These are phyloP conservation scores for Rhynchosporium graminicola DNA, from an alignment of 2,329 filamentous ascomycete species.

Conservation along the genomic window DNA sequence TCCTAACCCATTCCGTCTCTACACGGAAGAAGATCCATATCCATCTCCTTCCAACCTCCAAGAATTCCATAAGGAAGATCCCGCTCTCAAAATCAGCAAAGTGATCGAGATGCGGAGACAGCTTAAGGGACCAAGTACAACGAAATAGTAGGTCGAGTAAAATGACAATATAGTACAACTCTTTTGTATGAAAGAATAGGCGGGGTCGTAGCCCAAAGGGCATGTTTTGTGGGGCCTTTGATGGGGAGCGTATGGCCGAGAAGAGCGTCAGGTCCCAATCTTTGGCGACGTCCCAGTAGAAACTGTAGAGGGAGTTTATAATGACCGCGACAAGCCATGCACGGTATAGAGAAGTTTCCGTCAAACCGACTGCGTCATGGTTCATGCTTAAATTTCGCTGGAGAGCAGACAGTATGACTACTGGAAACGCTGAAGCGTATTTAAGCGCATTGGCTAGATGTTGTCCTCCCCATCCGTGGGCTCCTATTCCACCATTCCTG, in stretches of 20 bases:
- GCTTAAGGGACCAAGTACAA: slow-evolving; percentile 89
- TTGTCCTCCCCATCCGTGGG: slow-evolving; percentile 74
- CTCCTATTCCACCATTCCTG: slow-evolving; percentile 45
- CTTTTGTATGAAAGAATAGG: slow-evolving; percentile 69
- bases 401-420: slow-evolving; percentile 77
- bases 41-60: slow-evolving; percentile 89
- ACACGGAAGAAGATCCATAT: slow-evolving; percentile 96
- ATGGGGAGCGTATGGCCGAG: slow-evolving; percentile 65
- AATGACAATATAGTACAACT: slow-evolving; percentile 82
- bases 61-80: slow-evolving; percentile 81
- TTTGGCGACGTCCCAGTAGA: slow-evolving; percentile 96
- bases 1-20: slow-evolving; percentile 86
- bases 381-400: slow-evolving; percentile 60
- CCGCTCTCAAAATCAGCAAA: slow-evolving; percentile 85
- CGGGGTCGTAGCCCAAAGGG: slow-evolving; percentile 67
- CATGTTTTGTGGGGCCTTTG: not conserved
- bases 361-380: slow-evolving; percentile 41
- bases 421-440: slow-evolving; percentile 91
- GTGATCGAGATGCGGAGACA: slow-evolving; percentile 78
- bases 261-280: slow-evolving; percentile 96
- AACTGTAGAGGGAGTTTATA: slow-evolving; percentile 89
- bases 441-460: slow-evolving; percentile 94
- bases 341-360: slow-evolving; percentile 50
- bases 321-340: slow-evolving; percentile 73
- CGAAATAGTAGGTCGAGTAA: slow-evolving; percentile 76